Percentiles rank a stretch among this genome's conserved stretches.
Conservation (phyloP, 768 basidiomycete species). For the Tricholoma flavovirens region DNA sequence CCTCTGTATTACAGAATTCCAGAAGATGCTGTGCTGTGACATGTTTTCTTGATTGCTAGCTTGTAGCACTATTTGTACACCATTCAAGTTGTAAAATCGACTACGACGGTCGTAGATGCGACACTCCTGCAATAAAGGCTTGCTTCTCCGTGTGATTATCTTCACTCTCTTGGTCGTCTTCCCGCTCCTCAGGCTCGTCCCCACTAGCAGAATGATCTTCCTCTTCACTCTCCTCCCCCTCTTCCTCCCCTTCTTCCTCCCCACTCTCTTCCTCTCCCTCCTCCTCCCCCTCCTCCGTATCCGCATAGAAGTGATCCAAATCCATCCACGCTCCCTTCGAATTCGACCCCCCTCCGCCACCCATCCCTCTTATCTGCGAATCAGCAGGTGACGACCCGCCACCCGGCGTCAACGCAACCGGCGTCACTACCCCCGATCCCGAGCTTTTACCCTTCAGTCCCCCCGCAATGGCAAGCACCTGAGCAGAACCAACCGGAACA, state of each 20-base stretch:
- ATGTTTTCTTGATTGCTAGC: background rate
- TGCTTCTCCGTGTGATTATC: background rate
- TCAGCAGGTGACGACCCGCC: conserved; percentile 39
- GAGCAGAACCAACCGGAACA: conserved; percentile 25
- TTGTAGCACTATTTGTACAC: conserved; percentile 6
- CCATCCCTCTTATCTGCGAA: conserved; percentile 26
- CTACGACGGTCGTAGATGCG: background rate
- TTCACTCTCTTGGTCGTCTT: conserved; percentile 7
- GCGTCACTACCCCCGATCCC: conserved; percentile 29
- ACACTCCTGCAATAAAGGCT: background rate
- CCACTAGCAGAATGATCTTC: conserved; percentile 9
- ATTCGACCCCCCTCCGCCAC: conserved; percentile 12
- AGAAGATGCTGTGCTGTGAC: conserved; percentile 34
- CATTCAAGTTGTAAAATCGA: too few relatives aligned
- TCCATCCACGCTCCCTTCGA: conserved; percentile 48
- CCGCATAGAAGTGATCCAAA: conserved; percentile 74
- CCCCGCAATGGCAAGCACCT: conserved; percentile 30
- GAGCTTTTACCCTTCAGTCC: conserved; percentile 14
- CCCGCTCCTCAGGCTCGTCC: conserved; percentile 17
- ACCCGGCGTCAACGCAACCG: conserved; percentile 55
- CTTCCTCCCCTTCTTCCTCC: conserved; percentile 22
- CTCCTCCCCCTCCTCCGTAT: conserved; percentile 26
- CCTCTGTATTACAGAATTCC: conserved; percentile 53
- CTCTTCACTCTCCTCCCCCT: conserved; percentile 24
- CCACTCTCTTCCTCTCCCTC: conserved; percentile 23